A percentile compares a stretch with the other conserved stretches of the same genome.
Conservation (phyloP, 2,329 filamentous ascomycete species). For the Penicillium sumatraense region DNA sequence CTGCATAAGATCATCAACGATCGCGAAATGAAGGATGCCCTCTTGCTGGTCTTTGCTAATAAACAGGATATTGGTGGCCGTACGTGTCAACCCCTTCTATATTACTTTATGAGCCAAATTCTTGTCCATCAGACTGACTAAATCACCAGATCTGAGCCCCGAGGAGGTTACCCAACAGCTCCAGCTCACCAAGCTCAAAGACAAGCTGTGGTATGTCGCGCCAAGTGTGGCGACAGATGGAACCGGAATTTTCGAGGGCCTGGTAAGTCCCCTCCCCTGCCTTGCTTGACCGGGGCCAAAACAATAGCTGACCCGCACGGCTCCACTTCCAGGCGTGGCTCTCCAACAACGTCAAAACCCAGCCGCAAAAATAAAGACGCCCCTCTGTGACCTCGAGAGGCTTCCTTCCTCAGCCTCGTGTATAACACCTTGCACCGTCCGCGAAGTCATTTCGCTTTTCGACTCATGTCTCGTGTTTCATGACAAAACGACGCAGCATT, state of each 20-base stretch:
- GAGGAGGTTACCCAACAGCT: constrained; percentile 79
- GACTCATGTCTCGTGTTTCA: constrained; percentile 45
- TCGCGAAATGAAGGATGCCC: constrained; percentile 93
- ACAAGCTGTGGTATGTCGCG: constrained; percentile 84
- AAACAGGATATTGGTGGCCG: constrained; percentile 93
- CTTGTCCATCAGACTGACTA: constrained; percentile 16
- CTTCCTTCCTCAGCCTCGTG: constrained; percentile 30
- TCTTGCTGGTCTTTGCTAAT: constrained; percentile 95
- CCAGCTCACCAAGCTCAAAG: constrained; percentile 75
- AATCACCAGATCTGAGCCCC: constrained; percentile 71
- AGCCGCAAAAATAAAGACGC: constrained; percentile 43
- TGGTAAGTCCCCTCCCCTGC: constrained; percentile 55
- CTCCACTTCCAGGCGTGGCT: constrained; percentile 65
- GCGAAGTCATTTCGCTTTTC: constrained; percentile 31
- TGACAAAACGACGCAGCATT: constrained; percentile 48
- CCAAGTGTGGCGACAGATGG: constrained; percentile 82
- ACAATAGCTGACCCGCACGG: constrained; percentile 19
- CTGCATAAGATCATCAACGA: constrained; percentile 97
- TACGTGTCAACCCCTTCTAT: constrained; percentile 48
- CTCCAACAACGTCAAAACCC: constrained; percentile 78
- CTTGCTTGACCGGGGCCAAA: constrained; percentile 6
- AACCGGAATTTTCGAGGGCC: constrained; percentile 78
- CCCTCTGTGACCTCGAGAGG: constrained; percentile 26
- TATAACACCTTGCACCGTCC: constrained; percentile 40
- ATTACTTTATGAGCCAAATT: background rate